phyloP scores from a whole-genome alignment of 257 asterid species.

The Marsdenia floribunda region DNA sequence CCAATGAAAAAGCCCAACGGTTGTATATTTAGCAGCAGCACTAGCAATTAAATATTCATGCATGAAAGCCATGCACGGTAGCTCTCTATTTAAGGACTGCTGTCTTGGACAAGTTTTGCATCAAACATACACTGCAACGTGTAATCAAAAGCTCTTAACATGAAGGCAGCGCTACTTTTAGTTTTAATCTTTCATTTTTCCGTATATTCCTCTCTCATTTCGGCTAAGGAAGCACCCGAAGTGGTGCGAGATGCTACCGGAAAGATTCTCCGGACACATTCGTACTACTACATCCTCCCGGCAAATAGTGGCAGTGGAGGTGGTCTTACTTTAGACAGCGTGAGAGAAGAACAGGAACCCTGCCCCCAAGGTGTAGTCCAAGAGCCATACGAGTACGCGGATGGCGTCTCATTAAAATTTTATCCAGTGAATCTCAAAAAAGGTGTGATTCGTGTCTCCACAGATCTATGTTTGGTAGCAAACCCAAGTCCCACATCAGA shows the following conservation, averaged over 20 bases:
- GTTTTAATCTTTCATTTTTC: background rate
- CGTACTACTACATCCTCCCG: slow-evolving; percentile 6
- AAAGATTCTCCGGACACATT: background rate
- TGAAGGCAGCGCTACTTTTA: slow-evolving; percentile 18
- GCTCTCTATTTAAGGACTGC: too few relatives aligned
- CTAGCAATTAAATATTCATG: too few relatives aligned
- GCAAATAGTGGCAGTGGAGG: background rate
- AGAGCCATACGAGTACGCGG: background rate
- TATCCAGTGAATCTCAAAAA: background rate
- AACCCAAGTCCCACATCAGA: too few relatives aligned
- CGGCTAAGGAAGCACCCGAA: background rate
- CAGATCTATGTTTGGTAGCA: too few relatives aligned
- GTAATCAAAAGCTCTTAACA: background rate
- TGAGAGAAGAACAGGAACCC: too few relatives aligned
- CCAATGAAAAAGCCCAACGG: too few relatives aligned
- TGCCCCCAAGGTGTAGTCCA: background rate
- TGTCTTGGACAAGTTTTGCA: background rate
- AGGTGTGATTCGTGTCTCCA: slow-evolving; percentile 5
- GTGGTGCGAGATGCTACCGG: background rate
- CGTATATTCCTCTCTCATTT: background rate
- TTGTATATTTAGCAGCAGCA: too few relatives aligned
- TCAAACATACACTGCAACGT: background rate
- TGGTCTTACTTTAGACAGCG: background rate
- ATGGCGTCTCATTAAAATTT: background rate
- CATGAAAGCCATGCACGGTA: too few relatives aligned